Conservation (phyloP, 2,329 filamentous ascomycete genomes). For the Talaromyces albobiverticillius region DNA sequence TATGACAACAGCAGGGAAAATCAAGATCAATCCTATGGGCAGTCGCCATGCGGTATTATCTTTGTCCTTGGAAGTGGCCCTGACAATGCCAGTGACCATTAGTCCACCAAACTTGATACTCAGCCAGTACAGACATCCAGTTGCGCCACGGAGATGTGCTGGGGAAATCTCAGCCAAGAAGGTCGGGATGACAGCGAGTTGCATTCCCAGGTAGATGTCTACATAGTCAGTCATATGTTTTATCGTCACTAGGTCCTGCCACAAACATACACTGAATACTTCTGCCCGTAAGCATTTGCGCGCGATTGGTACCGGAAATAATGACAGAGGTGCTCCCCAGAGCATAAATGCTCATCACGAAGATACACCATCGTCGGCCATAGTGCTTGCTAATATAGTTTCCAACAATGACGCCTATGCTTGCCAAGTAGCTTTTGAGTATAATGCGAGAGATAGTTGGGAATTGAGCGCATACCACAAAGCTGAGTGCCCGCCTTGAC, state of each 20-base stretch:
- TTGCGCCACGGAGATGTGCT: constrained; percentile 17
- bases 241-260: background rate
- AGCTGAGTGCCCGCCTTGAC: constrained; percentile 2
- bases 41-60: constrained; percentile 29
- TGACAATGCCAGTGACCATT: constrained; percentile 17
- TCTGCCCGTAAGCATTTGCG: constrained; percentile 2
- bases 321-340: constrained; percentile 1
- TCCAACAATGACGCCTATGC: background rate
- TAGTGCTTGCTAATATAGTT: constrained; percentile 8
- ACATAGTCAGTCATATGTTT: background rate
- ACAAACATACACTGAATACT: constrained; percentile 3
- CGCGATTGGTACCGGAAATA: background rate
- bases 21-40: constrained; percentile 21
- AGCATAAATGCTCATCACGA: constrained; percentile 4
- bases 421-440: background rate
- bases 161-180: constrained; percentile 25
- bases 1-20: constrained; percentile 21
- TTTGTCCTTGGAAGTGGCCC: constrained; percentile 17
- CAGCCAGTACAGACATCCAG: constrained; percentile 19
- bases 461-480: background rate
- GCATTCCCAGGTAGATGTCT: constrained; percentile 37
- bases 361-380: constrained; percentile 6
- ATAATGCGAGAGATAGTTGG: too few relatives aligned
- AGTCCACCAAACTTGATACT: constrained; percentile 21
- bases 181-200: constrained; percentile 39